Base-by-base conservation (phyloP, 2,329 filamentous ascomycete genomes). In the Fusarium pseudocircinatum region DNA sequence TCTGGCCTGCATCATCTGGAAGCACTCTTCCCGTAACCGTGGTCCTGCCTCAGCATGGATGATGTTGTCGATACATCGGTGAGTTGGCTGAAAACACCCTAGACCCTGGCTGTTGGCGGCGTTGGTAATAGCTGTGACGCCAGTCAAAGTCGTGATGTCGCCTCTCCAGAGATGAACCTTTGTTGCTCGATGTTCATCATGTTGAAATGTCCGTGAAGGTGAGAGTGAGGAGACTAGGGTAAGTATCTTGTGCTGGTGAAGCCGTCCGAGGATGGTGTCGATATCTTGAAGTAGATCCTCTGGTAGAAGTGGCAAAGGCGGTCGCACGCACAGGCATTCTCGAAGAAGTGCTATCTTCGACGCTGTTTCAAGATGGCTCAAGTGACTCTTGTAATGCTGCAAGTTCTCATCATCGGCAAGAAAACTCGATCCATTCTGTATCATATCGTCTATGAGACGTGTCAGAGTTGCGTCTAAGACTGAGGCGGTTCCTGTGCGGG, bases 11-110 rank as follows among this genome's bases (percentile, higher is more conserved):
- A 78, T 77, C 0, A 36, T 4, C 28, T 60, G 67, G 10, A 61
- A 72, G 7, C 75, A 78, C 26, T 78, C 74, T 8, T 53, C 67
- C 4, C 76, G 59, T 1, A 78, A 40, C 1, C 73, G 57, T 2
- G 76, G 76, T 0, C 76, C 76, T 20, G 76, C 69, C n/a, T 70
- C 65, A 0, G 50, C 16, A 16, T 78, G 76, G 2, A 78, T 77
- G 13, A 76, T 64, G 16, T 78, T 78, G n/a, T 78, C 76, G 11
- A 78, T 78, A 7, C 76, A 78, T 0, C 66, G 59, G 9, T 78
- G 76, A 0, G 73, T 69, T 0, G 76, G 76, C 8, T 77, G 76
- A 4, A 78, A 78, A 6, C 76, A 78, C 4, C 76, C 76, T 0
- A 78, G 46, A 3, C 71, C 70, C 14, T 76, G 67, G 1, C 63